A percentile compares a stretch with the other conserved stretches of the same genome.
These are phyloP conservation scores for Lactarius trivialis DNA, from an alignment of 768 basidiomycete genomes.

Conservation along the genomic window DNA sequence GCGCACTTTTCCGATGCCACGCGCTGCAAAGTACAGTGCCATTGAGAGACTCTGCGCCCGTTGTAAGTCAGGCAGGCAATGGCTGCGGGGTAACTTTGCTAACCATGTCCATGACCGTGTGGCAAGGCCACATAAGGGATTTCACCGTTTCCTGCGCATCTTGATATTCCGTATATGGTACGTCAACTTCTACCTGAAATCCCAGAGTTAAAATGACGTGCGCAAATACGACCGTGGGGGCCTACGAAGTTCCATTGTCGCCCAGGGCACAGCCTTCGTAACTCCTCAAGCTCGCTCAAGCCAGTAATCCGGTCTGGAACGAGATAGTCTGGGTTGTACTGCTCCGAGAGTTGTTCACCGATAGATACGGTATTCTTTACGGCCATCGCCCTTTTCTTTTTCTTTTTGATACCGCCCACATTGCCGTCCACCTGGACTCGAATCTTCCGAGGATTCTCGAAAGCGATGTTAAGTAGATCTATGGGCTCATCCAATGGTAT, in stretches of 20 bases:
- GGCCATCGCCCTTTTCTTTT: constrained; percentile 34
- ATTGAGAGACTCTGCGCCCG: constrained; percentile 74
- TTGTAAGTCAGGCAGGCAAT: background rate
- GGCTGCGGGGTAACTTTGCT: constrained; percentile 25
- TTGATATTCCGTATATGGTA: constrained; percentile 76
- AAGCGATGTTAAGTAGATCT: constrained; percentile 89
- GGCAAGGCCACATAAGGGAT: constrained; percentile 68
- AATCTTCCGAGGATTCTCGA: constrained; percentile 88
- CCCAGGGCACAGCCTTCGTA: constrained; percentile 67
- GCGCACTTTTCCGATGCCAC: constrained; percentile 60
- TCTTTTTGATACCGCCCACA: constrained; percentile 38
- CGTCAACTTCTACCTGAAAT: constrained; percentile 72
- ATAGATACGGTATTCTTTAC: background rate
- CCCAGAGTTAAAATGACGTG: constrained; percentile 12
- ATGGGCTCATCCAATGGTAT: constrained; percentile 74
- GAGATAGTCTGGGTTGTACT: constrained; percentile 41
- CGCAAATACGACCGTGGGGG: background rate
- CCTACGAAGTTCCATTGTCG: constrained; percentile 84
- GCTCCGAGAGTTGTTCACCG: background rate
- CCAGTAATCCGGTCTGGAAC: constrained; percentile 91
- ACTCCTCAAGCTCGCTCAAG: constrained; percentile 67
- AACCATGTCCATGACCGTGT: constrained; percentile 89
- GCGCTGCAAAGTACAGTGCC: constrained; percentile 90
- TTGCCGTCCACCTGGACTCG: constrained; percentile 43
- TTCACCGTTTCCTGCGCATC: constrained; percentile 49